phyloP scores from a whole-genome alignment of 2,329 filamentous ascomycete genomes.

The Verticillium longisporum region DNA sequence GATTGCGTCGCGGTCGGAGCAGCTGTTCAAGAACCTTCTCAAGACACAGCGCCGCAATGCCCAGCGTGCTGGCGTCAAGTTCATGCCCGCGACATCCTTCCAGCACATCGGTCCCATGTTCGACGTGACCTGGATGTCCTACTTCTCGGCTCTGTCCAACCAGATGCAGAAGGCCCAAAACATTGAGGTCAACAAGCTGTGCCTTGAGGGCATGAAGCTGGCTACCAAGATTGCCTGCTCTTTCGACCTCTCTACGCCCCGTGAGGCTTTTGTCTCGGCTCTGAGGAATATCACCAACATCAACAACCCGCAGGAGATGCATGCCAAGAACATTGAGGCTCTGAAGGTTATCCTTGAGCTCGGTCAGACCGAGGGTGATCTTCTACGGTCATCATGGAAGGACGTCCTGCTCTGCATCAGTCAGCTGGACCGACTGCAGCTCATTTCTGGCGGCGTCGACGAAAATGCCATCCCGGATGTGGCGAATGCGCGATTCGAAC shows the following conservation, averaged over 20 bases:
- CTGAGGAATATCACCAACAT: constrained; percentile 91
- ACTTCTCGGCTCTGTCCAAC: constrained; percentile 88
- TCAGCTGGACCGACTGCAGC: constrained; percentile 88
- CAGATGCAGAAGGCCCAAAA: constrained; percentile 93
- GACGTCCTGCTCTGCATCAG: constrained; percentile 93
- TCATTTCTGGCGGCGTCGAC: constrained; percentile 91
- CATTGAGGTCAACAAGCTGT: constrained; percentile 82
- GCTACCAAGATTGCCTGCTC: constrained; percentile 89
- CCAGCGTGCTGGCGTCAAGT: constrained; percentile 61
- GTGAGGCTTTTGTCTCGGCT: constrained; percentile 90
- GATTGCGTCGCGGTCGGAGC: constrained; percentile 66
- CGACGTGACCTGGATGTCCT: constrained; percentile 98
- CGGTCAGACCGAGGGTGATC: constrained; percentile 86
- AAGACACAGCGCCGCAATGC: constrained; percentile 81
- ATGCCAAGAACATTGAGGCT: constrained; percentile 93
- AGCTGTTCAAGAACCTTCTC: constrained; percentile 89
- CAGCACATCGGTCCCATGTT: constrained; percentile 98
- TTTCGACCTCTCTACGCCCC: constrained; percentile 87
- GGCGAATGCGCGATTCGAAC: constrained; percentile 67
- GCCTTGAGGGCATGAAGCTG: constrained; percentile 91
- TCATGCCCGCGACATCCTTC: constrained; percentile 88
- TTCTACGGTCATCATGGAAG: constrained; percentile 86
- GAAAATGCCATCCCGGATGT: constrained; percentile 90
- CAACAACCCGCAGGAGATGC: constrained; percentile 91
- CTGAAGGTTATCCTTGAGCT: constrained; percentile 87